Conservation (phyloP, 768 basidiomycete species). For the Suillus lakei region DNA sequence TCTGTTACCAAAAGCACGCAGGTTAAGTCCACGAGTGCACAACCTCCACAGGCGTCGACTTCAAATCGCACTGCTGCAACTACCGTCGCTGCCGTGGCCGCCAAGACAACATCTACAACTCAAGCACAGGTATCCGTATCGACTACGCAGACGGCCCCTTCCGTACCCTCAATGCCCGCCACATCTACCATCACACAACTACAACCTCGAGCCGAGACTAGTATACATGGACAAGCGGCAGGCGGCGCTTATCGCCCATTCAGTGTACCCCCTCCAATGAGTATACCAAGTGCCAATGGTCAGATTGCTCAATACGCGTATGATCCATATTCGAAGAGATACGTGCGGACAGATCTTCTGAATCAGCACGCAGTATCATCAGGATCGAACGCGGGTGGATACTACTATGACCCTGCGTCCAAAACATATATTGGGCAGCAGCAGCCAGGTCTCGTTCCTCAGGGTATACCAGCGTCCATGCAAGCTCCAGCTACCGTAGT, state of each 20-base stretch:
- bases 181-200: not conserved
- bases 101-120: not conserved
- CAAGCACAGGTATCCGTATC: not conserved
- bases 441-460: constrained; percentile 12
- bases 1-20: not conserved
- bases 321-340: not conserved
- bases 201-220: not conserved
- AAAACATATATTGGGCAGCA: constrained; percentile 2
- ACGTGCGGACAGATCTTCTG: not conserved
- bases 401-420: not conserved
- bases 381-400: not conserved
- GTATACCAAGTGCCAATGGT: not conserved
- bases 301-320: not conserved
- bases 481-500: not conserved
- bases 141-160: not conserved
- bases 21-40: not conserved
- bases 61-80: not conserved
- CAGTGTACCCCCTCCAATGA: not conserved
- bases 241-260: not conserved
- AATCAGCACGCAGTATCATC: not conserved
- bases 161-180: not conserved
- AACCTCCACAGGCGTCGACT: not conserved
- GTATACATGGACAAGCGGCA: not conserved
- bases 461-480: constrained; percentile 6
- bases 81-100: not conserved